A percentile compares a stretch with the other conserved stretches of the same genome.
These are phyloP conservation scores for Chaetomium sp. DNA, from an alignment of 2,329 filamentous ascomycete species.

Conservation along the genomic window DNA sequence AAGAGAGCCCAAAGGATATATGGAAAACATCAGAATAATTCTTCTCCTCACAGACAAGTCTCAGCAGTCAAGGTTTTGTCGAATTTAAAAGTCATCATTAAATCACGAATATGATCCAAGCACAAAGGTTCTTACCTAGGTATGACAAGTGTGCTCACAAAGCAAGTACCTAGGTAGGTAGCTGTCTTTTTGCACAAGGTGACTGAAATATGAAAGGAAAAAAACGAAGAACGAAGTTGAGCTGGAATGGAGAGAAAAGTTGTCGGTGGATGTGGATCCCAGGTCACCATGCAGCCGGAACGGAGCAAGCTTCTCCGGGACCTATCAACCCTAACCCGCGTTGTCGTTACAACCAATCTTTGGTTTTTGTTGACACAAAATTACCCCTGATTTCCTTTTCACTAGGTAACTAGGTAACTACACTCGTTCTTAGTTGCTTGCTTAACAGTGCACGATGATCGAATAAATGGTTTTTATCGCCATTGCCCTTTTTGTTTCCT, in stretches of 20 bases:
- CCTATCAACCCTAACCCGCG: constrained; percentile 17
- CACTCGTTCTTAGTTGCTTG: background rate
- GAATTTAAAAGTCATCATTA: constrained; percentile 33
- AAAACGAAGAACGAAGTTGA: background rate
- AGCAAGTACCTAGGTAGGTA: background rate
- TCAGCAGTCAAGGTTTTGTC: constrained; percentile 39
- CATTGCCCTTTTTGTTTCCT: background rate
- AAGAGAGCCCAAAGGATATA: background rate
- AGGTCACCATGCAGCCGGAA: background rate
- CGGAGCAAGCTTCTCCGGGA: background rate
- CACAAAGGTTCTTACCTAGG: constrained; percentile 18
- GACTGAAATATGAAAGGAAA: background rate
- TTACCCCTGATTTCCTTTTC: constrained; percentile 17
- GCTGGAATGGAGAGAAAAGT: background rate
- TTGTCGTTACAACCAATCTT: constrained; percentile 18
- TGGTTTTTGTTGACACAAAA: constrained; percentile 5
- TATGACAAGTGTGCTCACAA: background rate
- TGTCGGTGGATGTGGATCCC: background rate
- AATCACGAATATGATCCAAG: background rate
- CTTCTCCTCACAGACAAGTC: constrained; percentile 33
- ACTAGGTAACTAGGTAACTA: no score
- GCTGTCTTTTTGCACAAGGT: background rate
- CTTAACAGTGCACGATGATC: background rate
- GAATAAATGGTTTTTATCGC: background rate
- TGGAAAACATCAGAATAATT: constrained; percentile 19